Conservation (phyloP, 352 stramenopile species). For the Phytophthora hibernalis region DNA sequence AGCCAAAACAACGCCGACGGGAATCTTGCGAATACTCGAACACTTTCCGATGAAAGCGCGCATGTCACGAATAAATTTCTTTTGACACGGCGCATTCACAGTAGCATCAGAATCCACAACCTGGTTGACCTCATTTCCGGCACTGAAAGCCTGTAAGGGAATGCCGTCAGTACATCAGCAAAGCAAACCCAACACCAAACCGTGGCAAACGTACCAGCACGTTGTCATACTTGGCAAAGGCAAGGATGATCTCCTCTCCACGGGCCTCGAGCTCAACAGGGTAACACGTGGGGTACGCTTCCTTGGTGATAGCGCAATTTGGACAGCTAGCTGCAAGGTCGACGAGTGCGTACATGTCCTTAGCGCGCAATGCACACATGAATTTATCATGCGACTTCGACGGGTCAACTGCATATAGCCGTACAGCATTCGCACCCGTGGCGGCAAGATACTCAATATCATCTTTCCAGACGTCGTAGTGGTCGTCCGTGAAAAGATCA, state of each 20-base stretch:
- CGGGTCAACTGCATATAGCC: constrained; percentile 86
- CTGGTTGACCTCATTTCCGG: constrained; percentile 87
- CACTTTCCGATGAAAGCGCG: constrained; percentile 69
- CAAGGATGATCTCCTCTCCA: constrained; percentile 77
- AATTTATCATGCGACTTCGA: constrained; percentile 86
- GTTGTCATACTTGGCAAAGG: constrained; percentile 90
- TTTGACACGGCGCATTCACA: constrained; percentile 85
- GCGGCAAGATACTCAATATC: constrained; percentile 73
- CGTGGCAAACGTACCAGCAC: constrained; percentile 40
- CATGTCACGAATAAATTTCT: constrained; percentile 91
- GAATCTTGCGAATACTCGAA: constrained; percentile 67
- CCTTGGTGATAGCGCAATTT: constrained; percentile 62
- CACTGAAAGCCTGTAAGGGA: constrained; percentile 54
- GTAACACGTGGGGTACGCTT: constrained; percentile 66
- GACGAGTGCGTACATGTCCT: constrained; percentile 83
- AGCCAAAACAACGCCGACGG: constrained; percentile 77
- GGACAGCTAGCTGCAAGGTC: constrained; percentile 65
- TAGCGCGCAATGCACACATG: constrained; percentile 80
- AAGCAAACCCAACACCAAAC: neutral
- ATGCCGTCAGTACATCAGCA: neutral
- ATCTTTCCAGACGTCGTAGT: constrained; percentile 64
- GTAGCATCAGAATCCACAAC: constrained; percentile 37
- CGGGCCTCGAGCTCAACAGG: constrained; percentile 62
- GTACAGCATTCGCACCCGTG: constrained; percentile 78
- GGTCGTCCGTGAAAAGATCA: constrained; percentile 88